These are phyloP conservation scores for Ophiocordyceps camponoti-floridani DNA, from an alignment of 2,329 filamentous ascomycete species.

Conservation along the genomic window DNA sequence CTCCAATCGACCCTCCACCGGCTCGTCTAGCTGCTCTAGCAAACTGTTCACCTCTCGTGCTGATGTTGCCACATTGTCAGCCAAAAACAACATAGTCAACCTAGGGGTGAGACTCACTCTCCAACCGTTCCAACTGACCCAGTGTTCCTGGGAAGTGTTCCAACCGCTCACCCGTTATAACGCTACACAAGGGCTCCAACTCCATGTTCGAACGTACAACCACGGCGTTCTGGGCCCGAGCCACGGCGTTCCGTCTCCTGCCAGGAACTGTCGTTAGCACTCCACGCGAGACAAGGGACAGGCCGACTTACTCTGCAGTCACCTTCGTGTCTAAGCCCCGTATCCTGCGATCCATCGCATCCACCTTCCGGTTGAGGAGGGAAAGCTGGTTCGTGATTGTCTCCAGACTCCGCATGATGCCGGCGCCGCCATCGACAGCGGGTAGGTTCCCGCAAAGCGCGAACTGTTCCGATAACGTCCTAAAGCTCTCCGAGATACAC, in stretches of 20 bases:
- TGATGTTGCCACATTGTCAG: neutral
- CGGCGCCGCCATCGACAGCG: neutral
- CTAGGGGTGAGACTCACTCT: neutral
- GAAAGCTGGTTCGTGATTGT: neutral
- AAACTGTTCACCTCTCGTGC: neutral
- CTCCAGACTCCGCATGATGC: neutral
- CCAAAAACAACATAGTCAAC: neutral
- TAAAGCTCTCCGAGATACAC: neutral
- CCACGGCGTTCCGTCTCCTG: neutral
- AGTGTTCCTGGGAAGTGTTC: neutral
- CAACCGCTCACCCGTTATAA: neutral
- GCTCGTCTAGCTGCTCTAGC: neutral
- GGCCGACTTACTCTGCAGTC: neutral
- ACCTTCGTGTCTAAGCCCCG: neutral
- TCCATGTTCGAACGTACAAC: neutral
- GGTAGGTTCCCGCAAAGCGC: neutral
- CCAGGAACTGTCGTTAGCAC: neutral
- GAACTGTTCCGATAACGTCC: constrained; percentile 1
- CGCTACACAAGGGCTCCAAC: neutral
- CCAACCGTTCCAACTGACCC: neutral
- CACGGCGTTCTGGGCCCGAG: neutral
- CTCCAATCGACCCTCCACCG: neutral
- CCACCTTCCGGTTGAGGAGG: neutral
- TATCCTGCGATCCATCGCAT: neutral
- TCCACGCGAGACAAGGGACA: neutral